Evolutionary conservation across 2,329 filamentous ascomycete genomes (phyloP).

Genomic region (Leptographium galeiforme): DNA sequence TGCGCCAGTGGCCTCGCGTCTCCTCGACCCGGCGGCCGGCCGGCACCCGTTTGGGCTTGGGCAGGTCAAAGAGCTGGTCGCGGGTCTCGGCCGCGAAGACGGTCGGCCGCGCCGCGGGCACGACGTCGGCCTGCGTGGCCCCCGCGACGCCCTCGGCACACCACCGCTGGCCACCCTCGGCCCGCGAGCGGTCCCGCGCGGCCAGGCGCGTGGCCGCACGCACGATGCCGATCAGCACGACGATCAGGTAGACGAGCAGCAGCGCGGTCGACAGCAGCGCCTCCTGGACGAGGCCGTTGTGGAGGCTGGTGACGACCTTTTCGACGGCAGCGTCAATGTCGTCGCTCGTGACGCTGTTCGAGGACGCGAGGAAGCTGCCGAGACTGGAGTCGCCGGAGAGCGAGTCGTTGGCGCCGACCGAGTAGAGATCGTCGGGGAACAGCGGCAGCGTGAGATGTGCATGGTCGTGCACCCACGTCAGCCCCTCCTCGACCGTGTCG

Average conservation of each 20-base stretch:
- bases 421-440: constrained; percentile 71
- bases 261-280: constrained; percentile 66
- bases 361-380: constrained; percentile 63
- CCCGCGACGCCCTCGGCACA: constrained; percentile 1
- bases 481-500: constrained; percentile 65
- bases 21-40: constrained; percentile 13
- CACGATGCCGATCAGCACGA: constrained; percentile 60
- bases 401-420: constrained; percentile 55
- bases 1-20: constrained; percentile 17
- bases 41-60: not conserved
- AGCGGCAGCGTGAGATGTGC: constrained; percentile 70
- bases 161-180: constrained; percentile 39
- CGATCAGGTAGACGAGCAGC: constrained; percentile 62
- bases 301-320: constrained; percentile 54
- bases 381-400: constrained; percentile 45
- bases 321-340: constrained; percentile 67
- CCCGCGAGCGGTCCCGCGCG: constrained; percentile 43
- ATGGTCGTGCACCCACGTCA: constrained; percentile 89
- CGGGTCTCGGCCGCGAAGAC: constrained; percentile 1
- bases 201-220: constrained; percentile 51
- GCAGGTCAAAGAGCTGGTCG: constrained; percentile 16
- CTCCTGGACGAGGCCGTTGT: constrained; percentile 57
- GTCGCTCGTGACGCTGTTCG: constrained; percentile 60
- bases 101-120: too few species aligned
- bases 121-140: not conserved